phyloP scores from a whole-genome alignment of 306 rosid genomes.

The Gillenia trifoliata region DNA sequence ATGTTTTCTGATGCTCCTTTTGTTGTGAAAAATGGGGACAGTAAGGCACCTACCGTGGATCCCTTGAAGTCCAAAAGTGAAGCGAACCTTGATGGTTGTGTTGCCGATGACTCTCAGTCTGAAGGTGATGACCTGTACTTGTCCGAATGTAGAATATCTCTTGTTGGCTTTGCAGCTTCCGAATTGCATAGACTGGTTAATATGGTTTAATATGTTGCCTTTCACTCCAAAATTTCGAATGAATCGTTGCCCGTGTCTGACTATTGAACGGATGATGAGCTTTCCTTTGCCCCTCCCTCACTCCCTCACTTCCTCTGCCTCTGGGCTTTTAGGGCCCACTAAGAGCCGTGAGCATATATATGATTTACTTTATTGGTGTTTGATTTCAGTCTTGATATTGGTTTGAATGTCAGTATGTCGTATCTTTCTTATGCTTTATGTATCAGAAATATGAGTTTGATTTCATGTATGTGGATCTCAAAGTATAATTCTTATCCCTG shows the following conservation, averaged over 20 bases:
- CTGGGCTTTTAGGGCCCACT: neutral
- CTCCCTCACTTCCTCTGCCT: neutral
- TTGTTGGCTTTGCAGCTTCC: conserved; percentile 79
- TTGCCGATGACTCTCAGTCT: conserved; percentile 83
- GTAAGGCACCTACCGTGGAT: conserved; percentile 25
- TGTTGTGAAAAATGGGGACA: conserved; percentile 40
- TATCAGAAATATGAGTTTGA: neutral
- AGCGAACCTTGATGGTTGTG: conserved; percentile 44
- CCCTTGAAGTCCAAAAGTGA: conserved; percentile 35
- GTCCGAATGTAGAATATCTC: conserved; percentile 76
- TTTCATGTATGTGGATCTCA: neutral
- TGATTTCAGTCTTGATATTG: neutral
- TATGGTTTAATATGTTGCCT: conserved; percentile 35
- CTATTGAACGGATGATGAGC: neutral
- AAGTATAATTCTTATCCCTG: neutral
- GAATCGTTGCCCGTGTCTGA: neutral
- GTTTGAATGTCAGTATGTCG: neutral
- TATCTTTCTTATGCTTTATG: neutral
- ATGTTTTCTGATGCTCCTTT: conserved; percentile 31
- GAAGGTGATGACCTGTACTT: conserved; percentile 78
- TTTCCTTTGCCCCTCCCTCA: neutral
- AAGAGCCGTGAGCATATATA: neutral
- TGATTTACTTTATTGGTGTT: neutral
- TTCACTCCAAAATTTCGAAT: neutral
- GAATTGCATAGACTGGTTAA: conserved; percentile 79